These are phyloP conservation scores for Verticillium albo-atrum DNA, from an alignment of 2,329 filamentous ascomycete species.

Conservation along the genomic window DNA sequence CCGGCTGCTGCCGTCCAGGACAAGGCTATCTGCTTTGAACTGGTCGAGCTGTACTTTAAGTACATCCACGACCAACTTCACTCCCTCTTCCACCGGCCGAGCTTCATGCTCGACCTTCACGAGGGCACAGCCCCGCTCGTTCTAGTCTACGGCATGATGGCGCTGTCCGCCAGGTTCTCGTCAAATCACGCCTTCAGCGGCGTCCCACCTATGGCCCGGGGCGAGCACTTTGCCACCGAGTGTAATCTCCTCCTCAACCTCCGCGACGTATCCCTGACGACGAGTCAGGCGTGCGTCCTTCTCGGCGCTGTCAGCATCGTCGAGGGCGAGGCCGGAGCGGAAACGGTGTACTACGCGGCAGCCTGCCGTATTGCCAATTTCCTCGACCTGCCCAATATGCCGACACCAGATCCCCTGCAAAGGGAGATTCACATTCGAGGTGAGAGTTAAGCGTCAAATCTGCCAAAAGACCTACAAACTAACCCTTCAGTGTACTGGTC, in stretches of 20 bases:
- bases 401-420: constrained; percentile 20
- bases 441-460: no score
- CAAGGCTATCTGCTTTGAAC: constrained; percentile 14
- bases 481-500: constrained; percentile 13
- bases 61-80: constrained; percentile 28
- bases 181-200: constrained; percentile 12
- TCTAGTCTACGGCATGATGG: constrained; percentile 19
- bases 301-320: constrained; percentile 26
- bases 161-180: constrained; percentile 19
- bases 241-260: constrained; percentile 23
- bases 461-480: no score
- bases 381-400: constrained; percentile 27
- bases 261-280: constrained; percentile 27
- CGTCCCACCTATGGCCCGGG: constrained; percentile 16
- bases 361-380: constrained; percentile 30
- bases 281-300: constrained; percentile 33
- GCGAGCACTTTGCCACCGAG: constrained; percentile 16
- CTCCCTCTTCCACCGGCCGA: constrained; percentile 24
- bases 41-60: constrained; percentile 26
- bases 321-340: constrained; percentile 27
- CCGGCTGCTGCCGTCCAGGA: constrained; percentile 10
- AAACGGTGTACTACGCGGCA: constrained; percentile 31
- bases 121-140: constrained; percentile 15
- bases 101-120: constrained; percentile 16
- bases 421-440: constrained; percentile 28